Conservation (phyloP, 2,329 filamentous ascomycete species). For the Colletotrichum somersetense region DNA sequence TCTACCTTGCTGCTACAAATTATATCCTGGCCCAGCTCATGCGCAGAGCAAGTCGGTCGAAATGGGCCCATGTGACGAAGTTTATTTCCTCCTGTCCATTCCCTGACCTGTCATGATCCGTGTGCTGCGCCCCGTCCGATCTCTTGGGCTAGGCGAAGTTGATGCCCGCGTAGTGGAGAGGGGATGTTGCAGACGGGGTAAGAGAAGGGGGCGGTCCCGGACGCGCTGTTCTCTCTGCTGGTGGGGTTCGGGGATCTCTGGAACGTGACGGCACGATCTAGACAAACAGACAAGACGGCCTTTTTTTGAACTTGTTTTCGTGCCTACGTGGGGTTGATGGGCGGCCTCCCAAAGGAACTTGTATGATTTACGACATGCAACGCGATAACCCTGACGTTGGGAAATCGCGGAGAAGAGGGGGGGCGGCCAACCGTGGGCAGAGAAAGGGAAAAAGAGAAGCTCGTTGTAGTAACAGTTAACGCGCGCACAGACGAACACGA, state of each 20-base stretch:
- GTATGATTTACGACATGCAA: neutral
- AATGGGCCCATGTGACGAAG: constrained; percentile 16
- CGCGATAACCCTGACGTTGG: neutral
- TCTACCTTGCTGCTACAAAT: constrained; percentile 25
- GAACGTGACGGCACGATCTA: neutral
- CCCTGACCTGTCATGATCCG: neutral
- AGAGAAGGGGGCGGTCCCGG: constrained; percentile 2
- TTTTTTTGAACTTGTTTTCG: no score
- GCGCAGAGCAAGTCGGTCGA: neutral
- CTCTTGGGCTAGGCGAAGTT: neutral
- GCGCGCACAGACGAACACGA: neutral
- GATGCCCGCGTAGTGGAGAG: constrained; percentile 18
- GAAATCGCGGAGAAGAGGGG: neutral
- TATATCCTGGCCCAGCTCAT: constrained; percentile 22
- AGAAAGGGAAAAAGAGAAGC: neutral
- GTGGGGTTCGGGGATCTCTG: neutral
- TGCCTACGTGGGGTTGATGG: neutral
- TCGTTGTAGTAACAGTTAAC: neutral
- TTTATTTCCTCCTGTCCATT: neutral
- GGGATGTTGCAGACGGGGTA: constrained; percentile 1
- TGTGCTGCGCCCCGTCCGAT: constrained; percentile 21
- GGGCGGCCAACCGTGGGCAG: neutral
- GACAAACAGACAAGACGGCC: no score
- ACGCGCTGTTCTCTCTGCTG: constrained; percentile 1
- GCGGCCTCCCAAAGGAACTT: neutral